These are phyloP conservation scores for Diaporthe citrichinensis DNA, from an alignment of 2,329 filamentous ascomycete genomes.

Conservation along the genomic window DNA sequence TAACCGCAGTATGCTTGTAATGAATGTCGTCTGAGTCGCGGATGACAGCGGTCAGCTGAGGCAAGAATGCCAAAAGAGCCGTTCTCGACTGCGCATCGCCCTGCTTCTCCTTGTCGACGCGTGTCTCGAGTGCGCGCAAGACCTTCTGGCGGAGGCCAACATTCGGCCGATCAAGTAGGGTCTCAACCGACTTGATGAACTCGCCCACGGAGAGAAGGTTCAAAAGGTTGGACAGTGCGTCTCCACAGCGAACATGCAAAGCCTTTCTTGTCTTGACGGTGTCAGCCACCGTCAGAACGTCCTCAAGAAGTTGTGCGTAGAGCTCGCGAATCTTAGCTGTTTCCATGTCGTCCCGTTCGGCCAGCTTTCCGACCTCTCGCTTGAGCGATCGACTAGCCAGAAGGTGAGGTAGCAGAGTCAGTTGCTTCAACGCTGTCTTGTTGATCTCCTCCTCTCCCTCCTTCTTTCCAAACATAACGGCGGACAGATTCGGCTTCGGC, in stretches of 20 bases:
- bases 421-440: constrained; percentile 66
- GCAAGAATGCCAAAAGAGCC: constrained; percentile 83
- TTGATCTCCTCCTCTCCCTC: constrained; percentile 63
- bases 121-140: constrained; percentile 83
- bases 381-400: constrained; percentile 71
- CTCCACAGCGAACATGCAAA: constrained; percentile 72
- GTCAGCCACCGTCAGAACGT: constrained; percentile 76
- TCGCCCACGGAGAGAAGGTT: constrained; percentile 88
- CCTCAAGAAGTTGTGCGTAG: constrained; percentile 78
- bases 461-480: constrained; percentile 75
- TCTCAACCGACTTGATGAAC: constrained; percentile 90
- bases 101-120: constrained; percentile 81
- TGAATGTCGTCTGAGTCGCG: constrained; percentile 78
- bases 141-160: constrained; percentile 84
- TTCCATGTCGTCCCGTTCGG: constrained; percentile 75
- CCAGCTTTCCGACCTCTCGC: constrained; percentile 67
- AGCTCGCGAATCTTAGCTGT: constrained; percentile 75
- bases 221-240: constrained; percentile 84
- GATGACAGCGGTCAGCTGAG: constrained; percentile 83
- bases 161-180: constrained; percentile 82
- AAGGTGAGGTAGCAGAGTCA: constrained; percentile 70
- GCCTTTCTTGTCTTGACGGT: constrained; percentile 69
- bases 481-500: constrained; percentile 80
- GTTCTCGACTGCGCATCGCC: constrained; percentile 77
- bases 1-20: constrained; percentile 88